These are phyloP conservation scores for Apiospora marii DNA, from an alignment of 2,329 filamentous ascomycete species.

Conservation along the genomic window DNA sequence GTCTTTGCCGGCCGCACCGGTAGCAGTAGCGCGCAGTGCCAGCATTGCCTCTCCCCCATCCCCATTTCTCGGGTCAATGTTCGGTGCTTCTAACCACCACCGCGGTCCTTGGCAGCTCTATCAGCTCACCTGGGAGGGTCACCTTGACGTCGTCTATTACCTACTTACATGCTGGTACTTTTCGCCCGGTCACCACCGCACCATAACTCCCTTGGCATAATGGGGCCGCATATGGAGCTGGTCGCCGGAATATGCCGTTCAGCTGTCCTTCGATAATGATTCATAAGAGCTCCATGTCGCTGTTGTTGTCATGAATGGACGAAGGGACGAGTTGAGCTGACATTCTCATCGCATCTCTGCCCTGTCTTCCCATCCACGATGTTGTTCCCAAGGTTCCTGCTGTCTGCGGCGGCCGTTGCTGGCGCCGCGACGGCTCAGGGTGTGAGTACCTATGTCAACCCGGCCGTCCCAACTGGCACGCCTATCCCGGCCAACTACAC, in stretches of 20 bases:
- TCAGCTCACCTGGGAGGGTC: not conserved
- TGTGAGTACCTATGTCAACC: constrained; percentile 39
- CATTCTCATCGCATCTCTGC: not conserved
- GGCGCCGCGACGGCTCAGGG: constrained; percentile 22
- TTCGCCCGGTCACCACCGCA: not conserved
- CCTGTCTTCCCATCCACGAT: not conserved
- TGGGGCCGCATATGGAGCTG: not conserved
- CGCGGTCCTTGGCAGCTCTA: not conserved
- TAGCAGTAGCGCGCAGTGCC: not conserved
- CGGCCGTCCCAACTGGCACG: constrained; percentile 38
- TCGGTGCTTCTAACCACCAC: constrained; percentile 4
- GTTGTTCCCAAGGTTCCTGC: constrained; percentile 6
- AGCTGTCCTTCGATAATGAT: not conserved
- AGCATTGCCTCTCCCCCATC: not conserved
- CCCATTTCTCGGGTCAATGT: constrained; percentile 12
- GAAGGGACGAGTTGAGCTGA: not conserved
- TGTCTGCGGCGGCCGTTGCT: not conserved
- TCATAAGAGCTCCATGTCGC: not conserved
- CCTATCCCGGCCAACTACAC: constrained; percentile 40
- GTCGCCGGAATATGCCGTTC: not conserved
- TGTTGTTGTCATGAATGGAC: not conserved
- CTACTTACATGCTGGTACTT: constrained; percentile 2
- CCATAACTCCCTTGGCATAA: not conserved
- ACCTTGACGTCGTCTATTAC: constrained; percentile 17
- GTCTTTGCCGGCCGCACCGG: not conserved